A percentile compares a stretch with the other conserved stretches of the same genome.
These are phyloP conservation scores for Phyllosticta capitalensis DNA, from an alignment of 2,329 filamentous ascomycete genomes.

Conservation along the genomic window DNA sequence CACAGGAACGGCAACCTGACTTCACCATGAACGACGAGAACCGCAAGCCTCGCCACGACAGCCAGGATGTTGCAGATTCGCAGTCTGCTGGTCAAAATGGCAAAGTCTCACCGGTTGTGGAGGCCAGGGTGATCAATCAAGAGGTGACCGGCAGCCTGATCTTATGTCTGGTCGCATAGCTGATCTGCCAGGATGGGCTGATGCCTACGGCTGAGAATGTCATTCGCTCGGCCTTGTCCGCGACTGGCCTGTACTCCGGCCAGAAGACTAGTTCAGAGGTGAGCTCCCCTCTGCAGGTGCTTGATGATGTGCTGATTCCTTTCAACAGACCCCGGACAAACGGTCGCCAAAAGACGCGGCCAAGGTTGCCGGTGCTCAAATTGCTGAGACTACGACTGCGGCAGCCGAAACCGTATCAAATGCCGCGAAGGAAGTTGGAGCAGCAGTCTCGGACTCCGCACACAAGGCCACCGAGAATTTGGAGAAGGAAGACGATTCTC, in stretches of 20 bases:
- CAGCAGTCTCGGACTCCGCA: conserved; percentile 6
- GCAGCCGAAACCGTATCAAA: conserved; percentile 6
- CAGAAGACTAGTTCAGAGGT: background rate
- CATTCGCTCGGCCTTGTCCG: background rate
- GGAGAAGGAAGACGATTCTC: conserved; percentile 8
- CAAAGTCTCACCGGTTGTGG: background rate
- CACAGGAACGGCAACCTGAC: background rate
- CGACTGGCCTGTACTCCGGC: background rate
- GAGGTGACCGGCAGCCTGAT: conserved; percentile 1
- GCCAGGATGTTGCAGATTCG: background rate
- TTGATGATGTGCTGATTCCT: background rate
- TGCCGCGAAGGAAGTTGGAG: conserved; percentile 3
- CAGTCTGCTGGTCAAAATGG: background rate
- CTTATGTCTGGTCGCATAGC: background rate
- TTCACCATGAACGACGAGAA: conserved; percentile 3
- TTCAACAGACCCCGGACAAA: background rate
- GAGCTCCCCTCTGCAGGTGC: background rate
- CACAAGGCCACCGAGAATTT: conserved; percentile 10
- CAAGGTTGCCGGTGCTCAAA: background rate
- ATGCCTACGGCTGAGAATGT: conserved; percentile 10
- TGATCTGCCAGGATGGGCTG: conserved; percentile 2
- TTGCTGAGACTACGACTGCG: conserved; percentile 1
- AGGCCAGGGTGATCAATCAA: conserved; percentile 9
- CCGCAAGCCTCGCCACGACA: background rate
- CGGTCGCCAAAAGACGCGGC: background rate